Base-by-base conservation (phyloP, 805 yeast genomes). In the Yarrowia deformans region DNA sequence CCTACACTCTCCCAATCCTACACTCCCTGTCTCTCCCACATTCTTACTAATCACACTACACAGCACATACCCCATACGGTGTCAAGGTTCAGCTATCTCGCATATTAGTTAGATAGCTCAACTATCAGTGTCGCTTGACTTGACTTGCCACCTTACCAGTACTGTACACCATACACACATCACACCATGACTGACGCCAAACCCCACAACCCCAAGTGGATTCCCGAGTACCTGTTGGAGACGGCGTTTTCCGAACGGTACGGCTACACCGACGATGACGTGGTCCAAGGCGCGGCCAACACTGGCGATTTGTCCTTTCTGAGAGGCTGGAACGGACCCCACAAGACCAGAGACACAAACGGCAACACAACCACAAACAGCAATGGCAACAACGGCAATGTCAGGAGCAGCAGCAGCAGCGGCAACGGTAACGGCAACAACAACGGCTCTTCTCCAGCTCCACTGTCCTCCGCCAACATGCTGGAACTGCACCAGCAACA, bases 171-270 rank as follows among this genome's bases (percentile, higher is more conserved):
- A 23, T 4, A 23, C 29, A 23, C 29, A 23, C 29, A 23, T n/a
- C 64, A 43, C 50, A 19, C 7, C 50, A 60, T 60, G 66, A 43
- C 66, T 9, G 68, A 63, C 56, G 19, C 37, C 35, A 63, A 63
- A 48, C 55, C 68, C 7, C 56, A 43, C 46, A 63, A 63, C 37
- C 68, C 68, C 68, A 63, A 63, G 56, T 63, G 68, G 68, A 63
- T 63, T 12, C 68, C 68, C 45, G 68, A 63, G 29, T 63, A 63
- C 14, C 39, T 63, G 48, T 48, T 63, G 56, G 68, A 63, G 39
- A 63, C 68, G 39, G 56, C 56, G 9, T 63, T 63, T 49, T 9
- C 68, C 55, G 68, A 63, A 39, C 56, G 68, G 23, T 49, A 63
- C 48, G 68, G 68, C 0, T 63, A 63, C 68, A 37, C 68, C 3